Evolutionary conservation across 108 stramenopile genomes (phyloP).

Genomic region (Cyclotella choctawhatcheeana): DNA sequence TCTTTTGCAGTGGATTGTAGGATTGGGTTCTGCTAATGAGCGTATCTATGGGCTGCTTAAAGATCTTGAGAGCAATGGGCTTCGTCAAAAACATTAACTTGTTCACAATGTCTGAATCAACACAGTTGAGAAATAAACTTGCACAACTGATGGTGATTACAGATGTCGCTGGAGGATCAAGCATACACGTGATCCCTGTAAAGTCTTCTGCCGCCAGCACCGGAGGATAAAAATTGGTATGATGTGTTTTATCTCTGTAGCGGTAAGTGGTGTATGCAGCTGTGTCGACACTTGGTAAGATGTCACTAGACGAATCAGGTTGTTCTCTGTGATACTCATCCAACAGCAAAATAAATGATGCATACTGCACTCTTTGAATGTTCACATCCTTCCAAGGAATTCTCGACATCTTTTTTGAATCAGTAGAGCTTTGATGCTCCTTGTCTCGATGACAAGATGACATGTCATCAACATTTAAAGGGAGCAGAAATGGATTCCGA

Average conservation of each 20-base stretch:
- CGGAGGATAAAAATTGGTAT: slow-evolving; percentile 23
- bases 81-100: slow-evolving; percentile 36
- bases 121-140: slow-evolving; percentile 21
- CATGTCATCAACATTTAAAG: slow-evolving; percentile 23
- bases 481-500: slow-evolving; percentile 42
- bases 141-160: slow-evolving; percentile 34
- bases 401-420: neutral
- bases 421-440: neutral
- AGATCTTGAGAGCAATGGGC: slow-evolving; percentile 24
- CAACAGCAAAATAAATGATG: slow-evolving; percentile 28
- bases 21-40: slow-evolving; percentile 11
- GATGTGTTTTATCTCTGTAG: neutral
- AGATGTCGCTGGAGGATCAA: slow-evolving; percentile 27
- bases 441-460: neutral
- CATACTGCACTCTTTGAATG: slow-evolving; percentile 12
- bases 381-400: slow-evolving; percentile 37
- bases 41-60: slow-evolving; percentile 16
- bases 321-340: slow-evolving; percentile 29
- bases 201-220: slow-evolving; percentile 11
- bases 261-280: neutral
- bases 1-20: slow-evolving; percentile 24
- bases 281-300: neutral
- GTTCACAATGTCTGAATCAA: slow-evolving; percentile 16
- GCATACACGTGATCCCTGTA: neutral
- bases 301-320: neutral